Percentiles rank a stretch among this genome's conserved stretches.
phyloP scores from a whole-genome alignment of 169 alveolate genomes.

The Cryptosporidium meleagridis region DNA sequence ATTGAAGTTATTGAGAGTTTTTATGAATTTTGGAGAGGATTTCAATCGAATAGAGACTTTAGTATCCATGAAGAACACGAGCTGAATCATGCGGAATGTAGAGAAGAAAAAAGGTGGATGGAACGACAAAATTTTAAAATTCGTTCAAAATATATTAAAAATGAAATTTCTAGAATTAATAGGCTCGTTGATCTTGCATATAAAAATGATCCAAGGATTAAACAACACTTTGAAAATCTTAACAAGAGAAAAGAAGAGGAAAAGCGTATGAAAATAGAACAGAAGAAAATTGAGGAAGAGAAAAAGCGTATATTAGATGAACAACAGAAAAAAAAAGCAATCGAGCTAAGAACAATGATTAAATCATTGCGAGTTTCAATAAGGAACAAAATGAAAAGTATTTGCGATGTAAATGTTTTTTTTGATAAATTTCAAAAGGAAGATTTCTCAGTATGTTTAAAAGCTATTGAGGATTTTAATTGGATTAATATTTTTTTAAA shows the following conservation, averaged over 20 bases:
- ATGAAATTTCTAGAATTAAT: slow-evolving; percentile 90
- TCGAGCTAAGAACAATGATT: slow-evolving; percentile 72
- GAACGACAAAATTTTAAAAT: slow-evolving; percentile 92
- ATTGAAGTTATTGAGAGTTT: slow-evolving; percentile 87
- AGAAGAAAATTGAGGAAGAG: slow-evolving; percentile 79
- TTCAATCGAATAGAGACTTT: slow-evolving; percentile 91
- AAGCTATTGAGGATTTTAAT: slow-evolving; percentile 12
- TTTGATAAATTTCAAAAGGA: slow-evolving; percentile 11
- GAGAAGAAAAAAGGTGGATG: slow-evolving; percentile 95
- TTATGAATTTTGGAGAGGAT: slow-evolving; percentile 91
- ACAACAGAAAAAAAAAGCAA: slow-evolving; percentile 78
- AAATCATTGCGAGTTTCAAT: slow-evolving; percentile 77
- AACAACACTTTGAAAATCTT: slow-evolving; percentile 79
- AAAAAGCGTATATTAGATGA: slow-evolving; percentile 62
- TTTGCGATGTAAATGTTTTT: slow-evolving; percentile 16
- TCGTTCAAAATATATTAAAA: slow-evolving; percentile 86
- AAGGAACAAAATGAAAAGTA: slow-evolving; percentile 74
- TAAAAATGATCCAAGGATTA: slow-evolving; percentile 87
- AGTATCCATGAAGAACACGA: slow-evolving; percentile 90
- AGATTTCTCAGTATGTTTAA: background rate
- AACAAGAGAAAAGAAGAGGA: slow-evolving; percentile 83
- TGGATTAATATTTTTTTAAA: slow-evolving; percentile 10
- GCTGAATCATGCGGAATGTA: slow-evolving; percentile 90
- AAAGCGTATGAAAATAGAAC: slow-evolving; percentile 79
- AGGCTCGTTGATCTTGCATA: slow-evolving; percentile 91